Evolutionary conservation across 176 grass and related monocot genomes (phyloP), one percentile per base, ranked within the genome.

Genomic region (Ananas comosus): DNA sequence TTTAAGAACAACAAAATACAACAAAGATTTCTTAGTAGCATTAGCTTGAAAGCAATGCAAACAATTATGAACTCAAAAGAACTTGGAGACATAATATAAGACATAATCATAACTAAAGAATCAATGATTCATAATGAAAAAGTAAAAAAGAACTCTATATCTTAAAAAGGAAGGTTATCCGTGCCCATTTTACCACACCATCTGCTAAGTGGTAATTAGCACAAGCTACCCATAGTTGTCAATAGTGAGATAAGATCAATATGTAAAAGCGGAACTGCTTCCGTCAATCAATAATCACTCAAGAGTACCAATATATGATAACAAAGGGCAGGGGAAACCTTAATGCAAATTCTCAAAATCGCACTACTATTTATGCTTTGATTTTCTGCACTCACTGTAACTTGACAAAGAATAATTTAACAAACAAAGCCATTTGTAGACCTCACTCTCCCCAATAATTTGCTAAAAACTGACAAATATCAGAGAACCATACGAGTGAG

Each of bases 381-480:
- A 42, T 42, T 42, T 42, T 42, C 33, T 42, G 33, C 33, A 42
- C 4, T 42, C 33, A 42, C 33, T 42, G 4, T 42, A 42, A 42
- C 33, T 42, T 42, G 33, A 8, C 56, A 22, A 61, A 19, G 56
- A 61, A 61, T 22, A 9, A 61, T 19, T 61, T 61, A n/a, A 19
- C 16, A 10, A 18, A 18, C 9, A n/a, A 19, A 16, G 22, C 13
- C 16, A 61, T 18, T 10, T 61, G 16, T 48, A 69, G 28, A n/a
- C 28, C 33, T 25, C 28, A 69, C 27, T 25, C 2, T 16, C 51
- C 68, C 68, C 29, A 59, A 56, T 69, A 13, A 47, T 72, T 65
- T 65, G 56, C 67, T 64, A 50, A 70, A 79, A 78, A 72, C 57
- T 82, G 67, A 72, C 68, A 53, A 24, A 75, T 74, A 50, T 56